Evolutionary conservation across 495 filamentous ascomycete genomes (phyloP), one percentile per base, ranked within the genome.

Genomic region (Podospora pseudocomata): DNA sequence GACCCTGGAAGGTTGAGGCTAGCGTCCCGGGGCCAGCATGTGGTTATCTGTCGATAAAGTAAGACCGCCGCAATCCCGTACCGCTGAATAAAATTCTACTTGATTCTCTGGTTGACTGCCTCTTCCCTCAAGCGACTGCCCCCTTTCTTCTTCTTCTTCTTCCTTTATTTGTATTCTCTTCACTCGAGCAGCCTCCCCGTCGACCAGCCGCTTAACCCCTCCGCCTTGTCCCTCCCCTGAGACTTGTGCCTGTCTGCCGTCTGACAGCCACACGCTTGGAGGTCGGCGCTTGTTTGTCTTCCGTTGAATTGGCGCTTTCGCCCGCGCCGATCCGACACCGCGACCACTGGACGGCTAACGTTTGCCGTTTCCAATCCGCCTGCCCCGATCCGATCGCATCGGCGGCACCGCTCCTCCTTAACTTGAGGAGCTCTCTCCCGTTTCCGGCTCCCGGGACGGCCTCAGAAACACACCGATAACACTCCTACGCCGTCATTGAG

Each of bases 31-130:
- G 61, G 61, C 61, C 28, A 39, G 30, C 30, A 32, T 49, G 27
- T 28, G 28, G 44, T 55, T 67, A 67, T 67, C 65, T 61, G 65
- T 60, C 65, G 58, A 67, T 67, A 67, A 67, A 67, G 65, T 20
- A 32, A 53, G 32, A 39, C 23, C 57, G 65, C 60, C 57, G 49
- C 28, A 27, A 27, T 34, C 32, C 19, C 26, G 34, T 64, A 44
- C 62, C 39, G 55, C 23, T 58, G n/a, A 56, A 58, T 67, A 67
- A 67, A 67, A 67, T 67, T 67, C 65, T 67, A 53, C 57, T 58
- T 19, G 57, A 61, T 54, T 56, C 34, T 60, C 27, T 58, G 55
- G 55, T 58, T 58, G n/a, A 26, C 23, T 20, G 54, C 19, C 19
- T 56, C 15, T 20, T 56, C 54, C 19, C 19, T 18, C 54, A 13